Evolutionary conservation across 2,329 filamentous ascomycete species (phyloP), one percentile per base, ranked within the genome.

Genomic region (Paracamarosporium sp.): DNA sequence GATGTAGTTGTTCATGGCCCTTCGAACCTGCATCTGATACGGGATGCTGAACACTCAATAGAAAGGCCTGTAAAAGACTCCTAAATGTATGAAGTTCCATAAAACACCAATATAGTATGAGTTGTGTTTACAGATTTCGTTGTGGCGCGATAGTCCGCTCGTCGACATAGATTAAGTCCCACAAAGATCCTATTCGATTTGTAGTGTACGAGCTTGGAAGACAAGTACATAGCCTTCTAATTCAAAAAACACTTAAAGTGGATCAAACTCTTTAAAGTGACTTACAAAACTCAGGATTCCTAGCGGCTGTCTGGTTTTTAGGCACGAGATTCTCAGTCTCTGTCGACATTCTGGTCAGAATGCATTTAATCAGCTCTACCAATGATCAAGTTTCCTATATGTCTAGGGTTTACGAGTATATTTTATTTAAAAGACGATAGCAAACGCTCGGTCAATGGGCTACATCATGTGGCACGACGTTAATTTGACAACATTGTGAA

Each of bases 151-250:
- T 55, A 59, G 15, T 55, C 56, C 5, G 30, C 13, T 46, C 40
- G 33, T n/a, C 56, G 52, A 40, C 51, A 59, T 15, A 59, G 40
- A 22, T 59, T 44, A 2, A 46, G 51, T 13, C 56, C 51, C 1
- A 59, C 51, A 13, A 59, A 24, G 12, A 59, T 55, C 5, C 56
- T 52, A n/a, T 55, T 55, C 24, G 52, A 55, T 28, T 51, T 55
- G 31, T 46, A 51, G 33, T 51, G 47, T 9, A 59, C 56, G 22
- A 59, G 52, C 22, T 47, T 55, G 3, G 52, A 59, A 1, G 51
- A 51, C 3, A 59, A 31, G 17, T 55, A 40, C 52, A 52, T 47
- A 3, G 52, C 24, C 11, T 48, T 35, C 33, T 11, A 31, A 3
- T 4, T 31, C n/a, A n/a, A n/a, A n/a, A n/a, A n/a, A n/a, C n/a